Evolutionary conservation across 176 grass and related monocot species (phyloP).

Genomic region (Bromus sterilis): DNA sequence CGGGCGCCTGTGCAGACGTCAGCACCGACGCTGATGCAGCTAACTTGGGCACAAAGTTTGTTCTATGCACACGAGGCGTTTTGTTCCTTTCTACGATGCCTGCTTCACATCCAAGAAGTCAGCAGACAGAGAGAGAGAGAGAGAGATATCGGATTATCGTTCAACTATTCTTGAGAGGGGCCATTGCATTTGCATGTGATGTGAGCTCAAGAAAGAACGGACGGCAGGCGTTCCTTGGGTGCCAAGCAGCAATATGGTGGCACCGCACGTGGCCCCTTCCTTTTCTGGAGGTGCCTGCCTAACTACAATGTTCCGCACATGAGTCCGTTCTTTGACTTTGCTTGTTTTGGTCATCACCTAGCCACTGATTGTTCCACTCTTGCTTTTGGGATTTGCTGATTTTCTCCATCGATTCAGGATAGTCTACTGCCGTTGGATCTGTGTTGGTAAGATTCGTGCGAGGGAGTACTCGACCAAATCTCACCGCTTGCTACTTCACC

Average conservation of each 20-base stretch:
- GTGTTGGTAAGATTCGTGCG: no score
- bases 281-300: neutral
- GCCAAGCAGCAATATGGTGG: constrained; percentile 14
- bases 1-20: neutral
- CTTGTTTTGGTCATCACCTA: neutral
- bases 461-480: no score
- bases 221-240: neutral
- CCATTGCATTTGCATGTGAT: neutral
- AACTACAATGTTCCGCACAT: neutral
- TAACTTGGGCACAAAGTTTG: neutral
- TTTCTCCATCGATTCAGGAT: no score
- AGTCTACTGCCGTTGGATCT: no score
- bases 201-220: neutral
- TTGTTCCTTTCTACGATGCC: neutral
- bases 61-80: no score
- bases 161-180: neutral
- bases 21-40: neutral
- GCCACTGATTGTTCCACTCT: neutral
- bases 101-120: neutral
- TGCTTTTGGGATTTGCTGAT: no score
- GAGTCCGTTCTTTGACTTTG: neutral
- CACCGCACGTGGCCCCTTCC: neutral
- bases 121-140: no score
- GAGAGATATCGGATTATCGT: no score
- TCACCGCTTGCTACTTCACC: no score